A percentile compares a stretch with the other conserved stretches of the same genome.
phyloP scores from a whole-genome alignment of 768 basidiomycete species.

The Russula vinacea region DNA sequence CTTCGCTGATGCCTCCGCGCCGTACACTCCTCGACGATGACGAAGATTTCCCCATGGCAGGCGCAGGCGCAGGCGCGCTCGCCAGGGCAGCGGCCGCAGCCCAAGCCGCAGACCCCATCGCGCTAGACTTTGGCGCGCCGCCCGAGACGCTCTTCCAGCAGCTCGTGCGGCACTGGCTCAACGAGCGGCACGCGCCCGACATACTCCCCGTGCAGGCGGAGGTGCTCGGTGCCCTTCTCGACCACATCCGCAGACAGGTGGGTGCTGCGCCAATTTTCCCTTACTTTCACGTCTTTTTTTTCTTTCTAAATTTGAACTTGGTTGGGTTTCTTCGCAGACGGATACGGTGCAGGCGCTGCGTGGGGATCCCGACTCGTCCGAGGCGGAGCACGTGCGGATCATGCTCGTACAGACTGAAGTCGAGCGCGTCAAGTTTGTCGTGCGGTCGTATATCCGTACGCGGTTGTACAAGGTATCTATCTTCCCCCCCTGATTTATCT shows the following conservation, averaged over 20 bases:
- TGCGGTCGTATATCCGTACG: slow-evolving; percentile 84
- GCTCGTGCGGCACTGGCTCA: too few relatives aligned
- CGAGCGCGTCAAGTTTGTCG: slow-evolving; percentile 89
- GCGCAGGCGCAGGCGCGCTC: not conserved
- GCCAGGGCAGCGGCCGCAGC: not conserved
- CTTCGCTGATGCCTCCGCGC: too few relatives aligned
- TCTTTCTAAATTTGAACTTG: too few relatives aligned
- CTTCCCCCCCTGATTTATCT: not conserved
- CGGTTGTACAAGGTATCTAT: slow-evolving; percentile 64
- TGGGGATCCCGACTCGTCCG: slow-evolving; percentile 77
- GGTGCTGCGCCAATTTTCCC: too few relatives aligned
- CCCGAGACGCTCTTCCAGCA: too few relatives aligned
- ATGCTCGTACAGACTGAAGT: slow-evolving; percentile 93
- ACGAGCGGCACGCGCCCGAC: too few relatives aligned
- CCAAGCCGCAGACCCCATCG: not conserved
- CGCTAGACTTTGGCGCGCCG: too few relatives aligned
- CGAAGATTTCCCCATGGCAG: too few relatives aligned
- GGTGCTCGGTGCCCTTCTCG: too few relatives aligned
- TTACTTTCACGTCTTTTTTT: too few relatives aligned
- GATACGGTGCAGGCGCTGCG: slow-evolving; percentile 73
- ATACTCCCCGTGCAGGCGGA: slow-evolving; percentile 62
- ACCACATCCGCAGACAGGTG: slow-evolving; percentile 33
- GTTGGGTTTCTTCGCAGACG: too few relatives aligned
- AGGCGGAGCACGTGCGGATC: slow-evolving; percentile 91
- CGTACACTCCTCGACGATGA: too few relatives aligned